Conservation (phyloP, 805 yeast species). For the Crinitomyces ghanaensis region DNA sequence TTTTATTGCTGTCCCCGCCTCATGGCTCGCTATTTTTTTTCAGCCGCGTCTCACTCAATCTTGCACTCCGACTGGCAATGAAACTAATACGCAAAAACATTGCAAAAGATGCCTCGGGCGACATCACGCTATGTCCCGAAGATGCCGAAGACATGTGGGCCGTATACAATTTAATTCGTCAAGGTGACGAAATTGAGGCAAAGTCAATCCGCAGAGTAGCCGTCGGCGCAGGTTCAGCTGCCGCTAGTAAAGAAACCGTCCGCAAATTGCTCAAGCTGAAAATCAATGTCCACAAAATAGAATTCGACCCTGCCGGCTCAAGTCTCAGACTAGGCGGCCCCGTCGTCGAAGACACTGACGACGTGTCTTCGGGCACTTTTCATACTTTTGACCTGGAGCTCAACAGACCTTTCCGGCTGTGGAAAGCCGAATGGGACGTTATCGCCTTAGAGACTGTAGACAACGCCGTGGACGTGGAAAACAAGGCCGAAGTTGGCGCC, state of each 20-base stretch:
- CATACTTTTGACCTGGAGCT: constrained; percentile 78
- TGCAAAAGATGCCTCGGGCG: constrained; percentile 53
- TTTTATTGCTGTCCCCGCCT: too few species aligned
- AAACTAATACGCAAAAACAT: constrained; percentile 40
- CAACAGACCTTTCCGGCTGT: constrained; percentile 53
- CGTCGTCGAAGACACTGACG: constrained; percentile 48
- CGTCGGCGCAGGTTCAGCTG: constrained; percentile 26
- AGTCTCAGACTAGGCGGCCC: constrained; percentile 76
- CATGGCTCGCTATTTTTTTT: too few species aligned
- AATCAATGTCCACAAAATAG: constrained; percentile 54
- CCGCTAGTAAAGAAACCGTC: constrained; percentile 29
- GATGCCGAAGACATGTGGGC: constrained; percentile 92
- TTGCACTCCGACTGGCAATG: too few species aligned
- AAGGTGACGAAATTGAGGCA: constrained; percentile 63
- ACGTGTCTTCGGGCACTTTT: constrained; percentile 74
- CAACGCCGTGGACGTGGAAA: constrained; percentile 63
- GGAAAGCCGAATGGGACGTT: constrained; percentile 73
- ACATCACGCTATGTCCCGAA: constrained; percentile 59
- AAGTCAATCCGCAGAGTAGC: constrained; percentile 54
- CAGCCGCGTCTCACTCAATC: not conserved
- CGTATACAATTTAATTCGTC: constrained; percentile 64
- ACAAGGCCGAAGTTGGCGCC: constrained; percentile 87
- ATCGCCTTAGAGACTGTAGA: constrained; percentile 50
- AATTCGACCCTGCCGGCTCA: constrained; percentile 69
- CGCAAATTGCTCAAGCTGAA: constrained; percentile 52